phyloP scores from a whole-genome alignment of 768 basidiomycete genomes.

The Rhodotorula sphaerocarpa region DNA sequence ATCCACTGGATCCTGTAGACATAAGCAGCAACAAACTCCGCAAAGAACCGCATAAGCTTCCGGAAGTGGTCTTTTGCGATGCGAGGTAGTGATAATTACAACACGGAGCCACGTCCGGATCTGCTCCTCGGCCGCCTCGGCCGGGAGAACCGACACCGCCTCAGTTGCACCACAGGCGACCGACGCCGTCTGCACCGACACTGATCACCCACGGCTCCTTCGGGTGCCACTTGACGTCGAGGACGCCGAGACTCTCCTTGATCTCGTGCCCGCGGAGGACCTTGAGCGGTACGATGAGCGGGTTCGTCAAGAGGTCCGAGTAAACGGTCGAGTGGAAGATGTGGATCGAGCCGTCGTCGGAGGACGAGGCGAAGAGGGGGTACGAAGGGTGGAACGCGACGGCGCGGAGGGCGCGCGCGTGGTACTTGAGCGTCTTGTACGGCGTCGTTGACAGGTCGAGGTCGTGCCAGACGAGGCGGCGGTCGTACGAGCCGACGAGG shows the following conservation, averaged over 20 bases:
- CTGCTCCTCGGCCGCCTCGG: no score
- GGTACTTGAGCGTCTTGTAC: slow-evolving; percentile 90
- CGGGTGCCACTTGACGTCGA: slow-evolving; percentile 80
- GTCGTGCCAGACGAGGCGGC: slow-evolving; percentile 98
- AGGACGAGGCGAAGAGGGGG: slow-evolving; percentile 90
- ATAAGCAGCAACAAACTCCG: no score
- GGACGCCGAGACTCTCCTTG: slow-evolving; percentile 76
- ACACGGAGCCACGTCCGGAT: not conserved
- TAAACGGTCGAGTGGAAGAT: slow-evolving; percentile 93
- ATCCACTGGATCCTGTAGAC: no score
- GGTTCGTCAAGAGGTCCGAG: slow-evolving; percentile 91
- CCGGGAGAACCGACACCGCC: not conserved
- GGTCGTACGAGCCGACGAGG: slow-evolving; percentile 94
- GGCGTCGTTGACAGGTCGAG: slow-evolving; percentile 92
- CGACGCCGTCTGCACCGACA: slow-evolving; percentile 83
- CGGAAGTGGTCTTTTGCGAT: no score
- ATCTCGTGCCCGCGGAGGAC: slow-evolving; percentile 86
- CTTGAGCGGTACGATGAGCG: slow-evolving; percentile 93
- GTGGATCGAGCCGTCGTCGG: slow-evolving; percentile 94
- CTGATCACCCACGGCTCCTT: slow-evolving; percentile 87
- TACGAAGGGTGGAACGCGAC: slow-evolving; percentile 88
- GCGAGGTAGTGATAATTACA: slow-evolving; percentile 43
- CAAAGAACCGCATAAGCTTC: no score
- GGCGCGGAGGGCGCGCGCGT: slow-evolving; percentile 83
- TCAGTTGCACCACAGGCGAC: slow-evolving; percentile 62